Evolutionary conservation across 1,284 basidiomycete species (phyloP), one percentile per base, ranked within the genome.

Genomic region (Amylostereum chailletii): DNA sequence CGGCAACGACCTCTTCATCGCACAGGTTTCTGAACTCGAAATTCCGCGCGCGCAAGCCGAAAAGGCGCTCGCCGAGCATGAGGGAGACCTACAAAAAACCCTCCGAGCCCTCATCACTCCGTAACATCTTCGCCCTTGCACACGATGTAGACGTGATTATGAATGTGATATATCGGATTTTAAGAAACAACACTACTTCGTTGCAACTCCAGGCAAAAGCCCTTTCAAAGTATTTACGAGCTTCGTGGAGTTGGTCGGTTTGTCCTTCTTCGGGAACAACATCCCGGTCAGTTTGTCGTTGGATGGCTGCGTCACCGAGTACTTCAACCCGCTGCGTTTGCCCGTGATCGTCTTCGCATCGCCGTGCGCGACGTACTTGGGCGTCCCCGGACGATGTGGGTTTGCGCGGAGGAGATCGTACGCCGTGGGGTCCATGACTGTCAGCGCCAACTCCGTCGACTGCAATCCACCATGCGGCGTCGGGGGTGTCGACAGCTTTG

Each of bases 1-100:
- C 9, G 19, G 31, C 26, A 19, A 39, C 27, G 29, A 19, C 19
- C 19, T 19, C 29, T 32, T 5, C 11, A 29, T 34, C 26, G 45
- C 41, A 45, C 56, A 85, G 83, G 70, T 83, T 6, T 70, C 72
- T 51, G 82, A 85, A 64, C 75, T 86, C 49, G 83, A 85, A 56
- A 75, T 83, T 49, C 61, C 80, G 5, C 70, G 75, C 41, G 57
- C 65, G 4, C 76, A 79, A 53, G 83, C 81, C 3, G 83, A 83
- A 56, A 76, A 73, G 54, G 68, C 72, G 1, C 66, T 86, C 4
- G 58, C 60, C 11, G 74, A 77, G 40, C 69, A 78, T 33, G 50
- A 59, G 26, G 65, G 64, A 4, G 60, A 66, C 45, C 41, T 70
- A 2, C 49, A 42, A n/a, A 64, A 64, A 53, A 61, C 65, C 42